A percentile compares a stretch with the other conserved stretches of the same genome.
Evolutionary conservation across 768 basidiomycete genomes (phyloP).

Genomic region (Boletus subcaerulescens): DNA sequence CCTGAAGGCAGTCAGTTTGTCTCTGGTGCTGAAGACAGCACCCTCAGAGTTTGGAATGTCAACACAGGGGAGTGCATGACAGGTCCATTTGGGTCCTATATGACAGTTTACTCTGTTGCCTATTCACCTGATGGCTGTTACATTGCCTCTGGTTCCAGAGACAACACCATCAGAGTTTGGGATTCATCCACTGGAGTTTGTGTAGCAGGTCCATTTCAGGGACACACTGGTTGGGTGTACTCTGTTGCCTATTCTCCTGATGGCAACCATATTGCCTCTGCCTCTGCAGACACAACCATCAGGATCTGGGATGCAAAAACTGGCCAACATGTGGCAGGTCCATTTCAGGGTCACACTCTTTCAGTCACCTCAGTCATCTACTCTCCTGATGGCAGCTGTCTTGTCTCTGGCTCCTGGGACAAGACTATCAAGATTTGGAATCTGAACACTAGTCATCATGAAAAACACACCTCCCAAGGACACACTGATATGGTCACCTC

Average conservation of each 20-base stretch:
- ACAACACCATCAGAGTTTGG: conserved; percentile 21
- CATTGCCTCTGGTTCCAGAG: conserved; percentile 17
- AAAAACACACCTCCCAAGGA: neutral
- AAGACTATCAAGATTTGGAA: conserved; percentile 17
- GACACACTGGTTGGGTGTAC: conserved; percentile 2
- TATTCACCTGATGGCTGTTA: conserved; percentile 24
- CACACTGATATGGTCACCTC: conserved; percentile 2
- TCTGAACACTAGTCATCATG: neutral
- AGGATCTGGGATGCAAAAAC: conserved; percentile 20
- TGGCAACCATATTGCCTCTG: conserved; percentile 24
- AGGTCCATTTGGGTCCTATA: conserved; percentile 7
- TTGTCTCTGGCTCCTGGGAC: conserved; percentile 18
- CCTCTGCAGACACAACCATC: conserved; percentile 15
- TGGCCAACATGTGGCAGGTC: conserved; percentile 14
- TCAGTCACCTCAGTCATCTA: conserved; percentile 6
- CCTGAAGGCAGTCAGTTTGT: conserved; percentile 12
- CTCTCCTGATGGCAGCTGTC: conserved; percentile 15
- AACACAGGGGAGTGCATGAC: conserved; percentile 5
- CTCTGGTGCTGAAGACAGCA: conserved; percentile 3
- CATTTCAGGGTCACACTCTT: conserved; percentile 15
- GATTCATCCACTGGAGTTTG: conserved; percentile 7
- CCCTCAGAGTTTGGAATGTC: conserved; percentile 18
- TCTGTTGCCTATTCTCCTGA: conserved; percentile 27
- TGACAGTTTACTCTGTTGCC: conserved; percentile 1
- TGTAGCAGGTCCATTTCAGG: conserved; percentile 4